Conservation (phyloP, 345 rosid species). For the Noccaea caerulescens region DNA sequence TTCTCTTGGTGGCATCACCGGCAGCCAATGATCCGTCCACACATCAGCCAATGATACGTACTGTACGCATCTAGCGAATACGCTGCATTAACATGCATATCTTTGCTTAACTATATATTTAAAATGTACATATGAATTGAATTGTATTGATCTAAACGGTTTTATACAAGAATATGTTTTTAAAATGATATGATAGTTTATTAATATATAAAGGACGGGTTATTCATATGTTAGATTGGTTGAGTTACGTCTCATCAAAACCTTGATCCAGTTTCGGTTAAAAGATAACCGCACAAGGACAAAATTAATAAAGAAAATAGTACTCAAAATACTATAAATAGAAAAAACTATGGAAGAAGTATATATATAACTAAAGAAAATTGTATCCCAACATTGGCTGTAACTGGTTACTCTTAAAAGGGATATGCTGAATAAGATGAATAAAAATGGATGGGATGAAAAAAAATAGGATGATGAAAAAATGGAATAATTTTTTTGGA, state of each 20-base stretch:
- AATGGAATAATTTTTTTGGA: too few species aligned
- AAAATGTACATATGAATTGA: not conserved
- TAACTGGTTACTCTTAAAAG: too few species aligned
- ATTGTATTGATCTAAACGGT: not conserved
- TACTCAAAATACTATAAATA: too few species aligned
- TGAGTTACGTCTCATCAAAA: not conserved
- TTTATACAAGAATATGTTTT: too few species aligned
- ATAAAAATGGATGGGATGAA: too few species aligned
- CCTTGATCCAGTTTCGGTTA: not conserved
- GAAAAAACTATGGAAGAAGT: not conserved
- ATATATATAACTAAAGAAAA: too few species aligned
- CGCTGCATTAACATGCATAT: not conserved
- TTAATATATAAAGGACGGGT: not conserved
- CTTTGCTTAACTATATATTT: not conserved
- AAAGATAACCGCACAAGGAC: not conserved
- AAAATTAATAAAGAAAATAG: constrained; percentile 1
- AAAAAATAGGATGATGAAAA: too few species aligned
- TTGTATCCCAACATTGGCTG: not conserved
- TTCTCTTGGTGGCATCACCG: too few species aligned
- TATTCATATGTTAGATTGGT: not conserved
- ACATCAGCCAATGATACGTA: too few species aligned
- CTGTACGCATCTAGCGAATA: not conserved
- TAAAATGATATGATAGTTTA: too few species aligned
- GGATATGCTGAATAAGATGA: too few species aligned
- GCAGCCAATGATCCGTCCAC: too few species aligned